Base-by-base conservation (phyloP, 1,284 basidiomycete genomes). In the Abortiporus biennis region DNA sequence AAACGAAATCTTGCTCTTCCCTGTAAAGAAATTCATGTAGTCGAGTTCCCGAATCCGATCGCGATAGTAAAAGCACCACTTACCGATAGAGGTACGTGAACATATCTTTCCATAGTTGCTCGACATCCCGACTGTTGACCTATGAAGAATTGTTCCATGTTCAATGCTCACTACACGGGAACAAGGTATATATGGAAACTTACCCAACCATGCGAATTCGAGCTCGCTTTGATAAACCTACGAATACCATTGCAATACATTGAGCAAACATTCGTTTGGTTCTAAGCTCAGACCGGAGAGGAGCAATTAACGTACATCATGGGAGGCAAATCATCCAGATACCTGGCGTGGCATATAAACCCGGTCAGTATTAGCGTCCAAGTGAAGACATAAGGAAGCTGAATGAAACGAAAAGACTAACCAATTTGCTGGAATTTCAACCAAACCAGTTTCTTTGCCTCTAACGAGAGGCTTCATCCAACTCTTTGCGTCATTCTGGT, bases 381-480 rank as follows among this genome's bases (percentile, higher is more conserved):
- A n/a, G n/a, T 37, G 12, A 6, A 23, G 12, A 22, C 30, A n/a
- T 20, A 44, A 25, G 29, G 36, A n/a, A 39, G 46, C n/a, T 29
- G 29, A 25, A 33, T 23, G 2, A 33, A 6, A 27, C 30, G 9
- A 35, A 6, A n/a, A 24, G 12, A 35, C 51, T 9, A 33, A 76
- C 83, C 84, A 88, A 54, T 79, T 85, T 5, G 70, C 82, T 0
- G 83, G 83, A 43, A 89, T 80, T 55, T 88, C 80, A 1, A 88
- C 85, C 12, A 80, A 55, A 0, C 80, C 81, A 0, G 85, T 88
- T 35, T 71, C 68, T 24, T 80, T 78, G 1, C 85, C 86, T 36
- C 71, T 68, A 36, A 63, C 58, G 3, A 89, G 68, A 0, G 86
- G 85, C 54, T 82, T 76, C 86, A 89, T 90, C 86, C 85, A 90